A percentile compares a stretch with the other conserved stretches of the same genome.
Conservation (phyloP, 306 rosid genomes). For the Styphnolobium japonicum region DNA sequence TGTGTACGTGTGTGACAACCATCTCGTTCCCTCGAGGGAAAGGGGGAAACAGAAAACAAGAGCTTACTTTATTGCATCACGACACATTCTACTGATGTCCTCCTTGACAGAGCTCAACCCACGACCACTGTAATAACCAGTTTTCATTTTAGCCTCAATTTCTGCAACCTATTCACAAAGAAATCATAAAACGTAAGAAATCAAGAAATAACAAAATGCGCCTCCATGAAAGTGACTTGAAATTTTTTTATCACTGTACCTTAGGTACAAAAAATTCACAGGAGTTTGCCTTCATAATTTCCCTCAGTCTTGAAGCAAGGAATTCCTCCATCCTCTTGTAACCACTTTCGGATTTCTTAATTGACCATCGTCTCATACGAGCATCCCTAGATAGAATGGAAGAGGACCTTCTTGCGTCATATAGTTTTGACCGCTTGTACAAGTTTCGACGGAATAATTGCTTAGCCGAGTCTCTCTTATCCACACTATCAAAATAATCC, state of each 20-base stretch:
- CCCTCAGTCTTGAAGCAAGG: conserved; percentile 80
- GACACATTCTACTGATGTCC: conserved; percentile 93
- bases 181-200: conserved; percentile 7
- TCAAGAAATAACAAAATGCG: background rate
- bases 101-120: conserved; percentile 89
- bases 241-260: conserved; percentile 44
- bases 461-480: conserved; percentile 84
- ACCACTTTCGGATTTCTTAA: conserved; percentile 90
- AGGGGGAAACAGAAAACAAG: background rate
- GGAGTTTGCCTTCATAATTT: conserved; percentile 83
- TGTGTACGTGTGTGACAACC: no score
- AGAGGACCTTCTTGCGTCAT: conserved; percentile 94
- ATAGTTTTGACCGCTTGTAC: conserved; percentile 91
- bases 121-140: conserved; percentile 78
- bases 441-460: conserved; percentile 80
- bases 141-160: conserved; percentile 83
- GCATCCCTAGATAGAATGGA: conserved; percentile 99
- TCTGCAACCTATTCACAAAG: conserved; percentile 73
- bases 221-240: background rate
- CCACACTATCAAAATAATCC: conserved; percentile 90
- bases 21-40: background rate
- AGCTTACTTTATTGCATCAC: conserved; percentile 93
- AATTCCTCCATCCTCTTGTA: conserved; percentile 92
- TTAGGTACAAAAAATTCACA: conserved; percentile 86
- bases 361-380: conserved; percentile 91